Evolutionary conservation across 2,329 filamentous ascomycete species (phyloP), one percentile per base, ranked within the genome.

Genomic region (Trichoderma pleuroti): DNA sequence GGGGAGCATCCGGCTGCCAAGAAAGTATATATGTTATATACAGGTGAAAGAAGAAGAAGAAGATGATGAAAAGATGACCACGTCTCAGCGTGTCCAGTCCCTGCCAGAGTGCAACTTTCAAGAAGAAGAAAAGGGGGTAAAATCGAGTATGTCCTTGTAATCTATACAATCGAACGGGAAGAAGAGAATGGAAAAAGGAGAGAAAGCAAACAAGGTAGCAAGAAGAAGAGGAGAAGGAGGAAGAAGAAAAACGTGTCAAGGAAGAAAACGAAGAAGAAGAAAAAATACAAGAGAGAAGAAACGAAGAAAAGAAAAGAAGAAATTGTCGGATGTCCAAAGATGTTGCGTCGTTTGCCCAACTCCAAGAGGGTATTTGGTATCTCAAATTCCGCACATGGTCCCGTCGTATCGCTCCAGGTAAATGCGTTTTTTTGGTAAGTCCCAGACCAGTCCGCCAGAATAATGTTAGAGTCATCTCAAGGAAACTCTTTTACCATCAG

Each of bases 151-250:
- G 62, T 60, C 39, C 39, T 70, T 70, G 68, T 59, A 70, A 70
- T 70, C 68, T 70, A 70, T 70, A 70, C 61, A 60, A 62, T 42
- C n/a, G 54, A 66, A 66, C 34, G 57, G 30, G 30, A 64, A 64
- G 54, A 64, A 70, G 36, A 24, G 39, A 60, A 57, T 52, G 24
- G 32, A 34, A 34, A 30, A 70, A 57, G 24, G 16, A 56, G 26
- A 9, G 52, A n/a, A 59, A 24, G 11, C 3, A n/a, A 34, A n/a
- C 28, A 34, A 32, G 32, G 30, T 10, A 30, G 5, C 6, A 12
- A 12, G 7, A 30, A 21, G 28, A 26, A 32, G 28, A 34, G 34
- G 12, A 39, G 5, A 10, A 18, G 24, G 24, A 6, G 9, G 16
- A n/a, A 21, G 8, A 26, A n/a, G n/a, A 11, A 16, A 30, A 26